Conservation (phyloP, 495 filamentous ascomycete genomes). For the Chaetomium tenue region DNA sequence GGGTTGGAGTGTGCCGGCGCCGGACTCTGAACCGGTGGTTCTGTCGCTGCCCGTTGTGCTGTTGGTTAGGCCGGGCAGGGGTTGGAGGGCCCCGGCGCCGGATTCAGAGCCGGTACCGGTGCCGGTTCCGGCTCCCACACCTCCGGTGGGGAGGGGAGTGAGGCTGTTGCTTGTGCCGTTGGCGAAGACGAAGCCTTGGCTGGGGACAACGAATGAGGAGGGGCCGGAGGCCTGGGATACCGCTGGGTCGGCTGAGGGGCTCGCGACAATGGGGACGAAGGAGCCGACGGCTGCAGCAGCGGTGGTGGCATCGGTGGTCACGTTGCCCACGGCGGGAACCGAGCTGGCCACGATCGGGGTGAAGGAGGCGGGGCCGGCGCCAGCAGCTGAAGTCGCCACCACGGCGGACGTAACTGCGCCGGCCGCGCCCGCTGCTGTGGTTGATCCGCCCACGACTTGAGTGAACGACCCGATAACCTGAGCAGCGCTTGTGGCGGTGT, state of each 20-base stretch:
- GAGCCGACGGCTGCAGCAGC: conserved; percentile 3
- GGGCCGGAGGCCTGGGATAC: background rate
- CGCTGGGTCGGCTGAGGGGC: background rate
- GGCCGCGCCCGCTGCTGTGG: background rate
- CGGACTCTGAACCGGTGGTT: background rate
- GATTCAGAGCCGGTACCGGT: no score
- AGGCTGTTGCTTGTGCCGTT: conserved; percentile 9
- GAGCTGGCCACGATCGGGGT: background rate
- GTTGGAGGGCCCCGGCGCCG: background rate
- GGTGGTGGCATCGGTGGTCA: background rate
- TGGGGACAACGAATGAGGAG: conserved; percentile 11
- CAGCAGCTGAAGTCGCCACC: background rate
- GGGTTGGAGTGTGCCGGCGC: background rate
- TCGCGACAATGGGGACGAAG: conserved; percentile 1
- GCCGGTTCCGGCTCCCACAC: background rate
- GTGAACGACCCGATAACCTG: conserved; percentile 18
- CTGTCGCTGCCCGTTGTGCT: background rate
- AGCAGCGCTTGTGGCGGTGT: background rate
- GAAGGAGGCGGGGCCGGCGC: conserved; percentile 6
- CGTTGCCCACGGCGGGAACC: background rate
- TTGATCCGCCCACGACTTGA: conserved; percentile 4
- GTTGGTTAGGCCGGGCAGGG: conserved; percentile 3
- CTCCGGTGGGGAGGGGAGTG: background rate
- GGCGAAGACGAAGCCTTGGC: conserved; percentile 6
- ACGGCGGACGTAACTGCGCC: background rate